Evolutionary conservation across 2,329 filamentous ascomycete species (phyloP), one percentile per base, ranked within the genome.

Genomic region (Hypomyces rosellus): DNA sequence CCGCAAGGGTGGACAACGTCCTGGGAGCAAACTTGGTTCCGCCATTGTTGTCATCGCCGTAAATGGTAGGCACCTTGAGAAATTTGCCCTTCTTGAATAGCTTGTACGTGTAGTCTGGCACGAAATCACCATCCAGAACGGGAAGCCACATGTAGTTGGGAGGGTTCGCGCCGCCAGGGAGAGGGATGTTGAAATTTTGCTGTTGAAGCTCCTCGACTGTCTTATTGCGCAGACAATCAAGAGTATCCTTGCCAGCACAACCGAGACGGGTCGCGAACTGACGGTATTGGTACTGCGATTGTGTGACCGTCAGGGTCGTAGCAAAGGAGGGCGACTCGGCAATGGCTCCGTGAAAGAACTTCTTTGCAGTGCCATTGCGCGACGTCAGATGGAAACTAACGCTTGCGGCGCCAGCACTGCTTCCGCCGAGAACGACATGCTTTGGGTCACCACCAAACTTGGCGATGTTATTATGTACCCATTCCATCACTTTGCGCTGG

Each of bases 391-490:
- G 82, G 34, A 86, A 71, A 25, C 73, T 77, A n/a, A 89, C 74
- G 4, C 82, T 82, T 1, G 74, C 80, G 3, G 75, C 86, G 3
- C 86, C 86, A 2, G 86, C 85, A 48, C 82, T 86, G 54, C 76
- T 80, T 9, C 87, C 87, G 14, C 81, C 84, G 0, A 89, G 68
- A 0, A 84, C 80, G 9, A 89, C 83, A 56, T 86, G 84, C 0
- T 72, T 60, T 1, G 85, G 82, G 56, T 89, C 71, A 20, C 86
- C 86, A 4, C 86, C 86, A 57, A 91, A 90, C 63, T 79, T 63
- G 3, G 63, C 53, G 39, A 89, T 86, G 63, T 89, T 70, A 30
- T 77, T 70, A 55, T 86, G 77, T 1, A 88, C 78, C 87, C 86
- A 90, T 53, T 85, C 63, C 13, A 90, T 64, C 0, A 80, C 82